These are phyloP conservation scores for Rutstroemia sydowiana DNA, from an alignment of 2,329 filamentous ascomycete species.

Conservation along the genomic window DNA sequence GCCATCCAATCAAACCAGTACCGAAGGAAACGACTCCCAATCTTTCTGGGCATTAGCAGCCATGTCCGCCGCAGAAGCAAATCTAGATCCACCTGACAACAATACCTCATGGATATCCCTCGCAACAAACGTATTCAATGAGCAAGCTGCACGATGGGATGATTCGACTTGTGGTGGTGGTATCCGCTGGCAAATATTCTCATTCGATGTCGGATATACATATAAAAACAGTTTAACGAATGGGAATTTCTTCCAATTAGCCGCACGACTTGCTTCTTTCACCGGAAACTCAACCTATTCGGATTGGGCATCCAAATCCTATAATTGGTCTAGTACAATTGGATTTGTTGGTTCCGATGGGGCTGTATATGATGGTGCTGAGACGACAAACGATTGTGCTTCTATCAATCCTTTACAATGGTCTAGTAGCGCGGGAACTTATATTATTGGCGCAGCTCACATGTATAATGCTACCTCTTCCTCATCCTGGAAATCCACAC, in stretches of 20 bases:
- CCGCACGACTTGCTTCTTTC: slow-evolving; percentile 64
- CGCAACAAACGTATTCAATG: slow-evolving; percentile 62
- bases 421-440: slow-evolving; percentile 58
- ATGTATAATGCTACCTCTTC: slow-evolving; percentile 51
- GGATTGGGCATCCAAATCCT: slow-evolving; percentile 53
- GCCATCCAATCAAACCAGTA: slow-evolving; percentile 51
- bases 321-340: slow-evolving; percentile 50
- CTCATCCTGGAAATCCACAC: slow-evolving; percentile 46
- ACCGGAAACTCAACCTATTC: slow-evolving; percentile 59
- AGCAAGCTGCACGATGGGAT: slow-evolving; percentile 61
- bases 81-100: slow-evolving; percentile 53
- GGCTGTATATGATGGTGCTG: slow-evolving; percentile 57
- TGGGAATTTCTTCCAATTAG: slow-evolving; percentile 57
- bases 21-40: slow-evolving; percentile 64
- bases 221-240: slow-evolving; percentile 64
- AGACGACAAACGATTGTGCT: slow-evolving; percentile 49
- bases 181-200: slow-evolving; percentile 70
- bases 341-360: slow-evolving; percentile 53
- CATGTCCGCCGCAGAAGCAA: slow-evolving; percentile 58
- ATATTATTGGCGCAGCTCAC: slow-evolving; percentile 56
- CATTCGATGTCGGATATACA: slow-evolving; percentile 66
- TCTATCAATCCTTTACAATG: slow-evolving; percentile 56
- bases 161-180: slow-evolving; percentile 58
- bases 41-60: slow-evolving; percentile 63
- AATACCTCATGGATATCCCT: slow-evolving; percentile 36